These are phyloP conservation scores for Monilinia aucupariae DNA, from an alignment of 2,329 filamentous ascomycete genomes.

Conservation along the genomic window DNA sequence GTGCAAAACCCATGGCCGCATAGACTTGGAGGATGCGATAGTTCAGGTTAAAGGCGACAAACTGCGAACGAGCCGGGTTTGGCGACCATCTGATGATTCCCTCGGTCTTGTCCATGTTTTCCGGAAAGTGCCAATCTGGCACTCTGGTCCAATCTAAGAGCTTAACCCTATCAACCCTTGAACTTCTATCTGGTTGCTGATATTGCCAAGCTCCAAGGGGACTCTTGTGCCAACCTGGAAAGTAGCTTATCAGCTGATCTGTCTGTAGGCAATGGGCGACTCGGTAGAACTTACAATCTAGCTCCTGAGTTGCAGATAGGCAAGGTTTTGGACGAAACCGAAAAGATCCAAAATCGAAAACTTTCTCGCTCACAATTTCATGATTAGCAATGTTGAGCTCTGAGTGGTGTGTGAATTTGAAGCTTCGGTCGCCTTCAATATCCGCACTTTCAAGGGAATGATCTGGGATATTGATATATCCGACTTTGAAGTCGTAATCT, in stretches of 20 bases:
- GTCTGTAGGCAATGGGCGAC: neutral
- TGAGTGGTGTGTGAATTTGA: neutral
- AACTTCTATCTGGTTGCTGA: neutral
- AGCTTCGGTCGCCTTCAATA: neutral
- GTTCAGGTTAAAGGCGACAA: constrained; percentile 60
- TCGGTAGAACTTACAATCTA: neutral
- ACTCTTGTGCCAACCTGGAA: neutral
- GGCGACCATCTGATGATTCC: constrained; percentile 64
- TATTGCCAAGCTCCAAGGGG: neutral
- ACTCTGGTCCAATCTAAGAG: neutral
- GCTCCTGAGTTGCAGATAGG: neutral
- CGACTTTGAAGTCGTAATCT: neutral
- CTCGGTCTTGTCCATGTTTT: constrained; percentile 27
- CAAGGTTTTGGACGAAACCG: neutral
- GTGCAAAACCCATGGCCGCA: constrained; percentile 52
- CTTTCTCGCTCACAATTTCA: neutral
- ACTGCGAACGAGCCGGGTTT: constrained; percentile 52
- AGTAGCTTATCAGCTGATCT: constrained; percentile 6
- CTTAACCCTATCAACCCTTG: neutral
- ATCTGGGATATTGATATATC: neutral
- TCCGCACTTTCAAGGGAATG: neutral
- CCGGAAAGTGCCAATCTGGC: neutral
- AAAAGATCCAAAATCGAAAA: neutral
- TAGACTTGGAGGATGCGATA: constrained; percentile 59
- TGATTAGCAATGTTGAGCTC: neutral